Percentiles rank a stretch among this genome's conserved stretches.
Evolutionary conservation across 2,329 filamentous ascomycete species (phyloP).

Genomic region (Aspergillus sp.): DNA sequence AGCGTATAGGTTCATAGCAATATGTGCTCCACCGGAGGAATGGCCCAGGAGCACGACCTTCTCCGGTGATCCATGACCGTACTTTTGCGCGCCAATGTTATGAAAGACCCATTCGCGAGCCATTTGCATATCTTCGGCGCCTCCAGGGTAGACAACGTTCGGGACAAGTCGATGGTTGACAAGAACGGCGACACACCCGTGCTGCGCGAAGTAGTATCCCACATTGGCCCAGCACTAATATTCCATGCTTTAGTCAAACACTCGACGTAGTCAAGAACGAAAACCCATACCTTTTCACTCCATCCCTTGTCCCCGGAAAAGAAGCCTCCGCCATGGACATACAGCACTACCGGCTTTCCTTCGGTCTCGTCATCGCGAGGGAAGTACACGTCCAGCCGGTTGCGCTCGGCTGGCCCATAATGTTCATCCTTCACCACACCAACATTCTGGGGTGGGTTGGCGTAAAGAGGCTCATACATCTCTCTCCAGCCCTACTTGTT

Average conservation of each 20-base stretch:
- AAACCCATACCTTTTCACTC: slow-evolving; percentile 3
- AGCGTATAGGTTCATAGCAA: too few relatives aligned
- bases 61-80: neutral
- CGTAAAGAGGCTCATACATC: neutral
- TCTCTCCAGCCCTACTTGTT: neutral
- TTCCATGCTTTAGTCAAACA: neutral
- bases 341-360: slow-evolving; percentile 3
- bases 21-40: too few relatives aligned
- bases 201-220: slow-evolving; percentile 2
- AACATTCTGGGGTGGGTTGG: neutral
- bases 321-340: slow-evolving; percentile 6
- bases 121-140: slow-evolving; percentile 6
- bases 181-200: slow-evolving; percentile 2
- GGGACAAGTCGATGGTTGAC: slow-evolving; percentile 7
- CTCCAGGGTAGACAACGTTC: slow-evolving; percentile 6
- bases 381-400: slow-evolving; percentile 3
- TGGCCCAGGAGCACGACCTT: neutral
- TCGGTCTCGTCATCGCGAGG: neutral
- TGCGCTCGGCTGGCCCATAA: slow-evolving; percentile 5
- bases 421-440: neutral
- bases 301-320: slow-evolving; percentile 9
- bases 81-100: neutral
- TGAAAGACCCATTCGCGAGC: slow-evolving; percentile 9
- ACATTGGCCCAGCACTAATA: slow-evolving; percentile 4
- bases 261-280: neutral